Base-by-base conservation (phyloP, 2,329 filamentous ascomycete genomes). In the Penicillium occitanis region DNA sequence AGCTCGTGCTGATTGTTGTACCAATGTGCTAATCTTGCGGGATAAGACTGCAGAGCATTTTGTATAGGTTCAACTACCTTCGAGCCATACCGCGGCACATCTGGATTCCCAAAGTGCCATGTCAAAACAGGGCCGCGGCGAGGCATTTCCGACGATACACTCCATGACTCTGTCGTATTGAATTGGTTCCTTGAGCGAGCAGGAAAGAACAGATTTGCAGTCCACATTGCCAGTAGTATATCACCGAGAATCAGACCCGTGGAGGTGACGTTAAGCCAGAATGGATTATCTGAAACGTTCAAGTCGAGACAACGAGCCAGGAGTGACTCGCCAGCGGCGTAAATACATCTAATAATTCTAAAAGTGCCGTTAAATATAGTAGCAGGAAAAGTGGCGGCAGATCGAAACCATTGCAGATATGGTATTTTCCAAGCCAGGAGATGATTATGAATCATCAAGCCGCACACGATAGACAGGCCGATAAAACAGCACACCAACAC, bases 1-100 rank as follows among this genome's bases (percentile, higher is more conserved):
- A 55, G 13, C 59, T 62, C 48, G 44, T 62, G 60, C 22, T 35
- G 51, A 30, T 48, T 61, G 50, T 61, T 50, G 64, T 66, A 66
- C 59, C 58, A 62, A 22, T 42, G 2, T 37, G 28, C 17, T 17
- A 66, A 22, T 28, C 48, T 30, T 40, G 46, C 28, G 22, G 14
- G 13, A 48, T 13, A 46, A 19, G 50, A 46, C 7, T 37, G 64
- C n/a, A 66, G 2, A 33, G 10, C 25, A 8, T 28, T 25, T 13
- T n/a, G 22, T 33, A 48, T 25, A n/a, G 28, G 17, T 14, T 66
- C 50, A 6, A 42, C 10, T 42, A 44, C 22, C 30, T 61, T 57
- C 58, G 22, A 62, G 64, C 10, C 22, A 62, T 37, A 22, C 33
- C 40, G n/a, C 17, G 40, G 30, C 30, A 37, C 17, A 10, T 22